Conservation (phyloP, 345 rosid genomes). For the Geranium brycei region DNA sequence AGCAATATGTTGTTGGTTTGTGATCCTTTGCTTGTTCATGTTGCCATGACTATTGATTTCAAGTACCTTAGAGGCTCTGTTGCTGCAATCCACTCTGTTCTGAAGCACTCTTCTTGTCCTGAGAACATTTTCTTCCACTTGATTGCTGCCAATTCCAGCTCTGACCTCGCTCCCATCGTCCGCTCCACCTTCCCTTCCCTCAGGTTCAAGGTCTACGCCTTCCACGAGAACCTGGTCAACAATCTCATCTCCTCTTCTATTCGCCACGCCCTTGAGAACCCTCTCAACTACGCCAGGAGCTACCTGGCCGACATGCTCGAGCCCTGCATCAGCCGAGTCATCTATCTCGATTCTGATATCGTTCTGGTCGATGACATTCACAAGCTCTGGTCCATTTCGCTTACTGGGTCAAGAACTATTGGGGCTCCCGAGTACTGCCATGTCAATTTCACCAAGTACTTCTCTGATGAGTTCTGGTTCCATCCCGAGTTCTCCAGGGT, state of each 20-base stretch:
- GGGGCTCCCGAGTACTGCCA: slow-evolving; percentile 75
- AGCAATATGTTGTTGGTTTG: slow-evolving; percentile 16
- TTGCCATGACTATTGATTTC: slow-evolving; percentile 76
- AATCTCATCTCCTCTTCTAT: slow-evolving; percentile 50
- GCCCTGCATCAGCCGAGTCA: slow-evolving; percentile 35
- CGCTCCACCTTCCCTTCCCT: slow-evolving; percentile 47
- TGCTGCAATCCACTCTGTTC: slow-evolving; percentile 61
- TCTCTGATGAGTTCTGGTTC: slow-evolving; percentile 49
- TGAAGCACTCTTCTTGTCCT: slow-evolving; percentile 71
- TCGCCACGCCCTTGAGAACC: slow-evolving; percentile 55
- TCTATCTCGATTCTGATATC: slow-evolving; percentile 59
- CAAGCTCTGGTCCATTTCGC: slow-evolving; percentile 32
- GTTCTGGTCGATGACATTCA: slow-evolving; percentile 48
- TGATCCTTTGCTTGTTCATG: slow-evolving; percentile 36
- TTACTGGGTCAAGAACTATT: slow-evolving; percentile 31
- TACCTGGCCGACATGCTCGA: slow-evolving; percentile 52
- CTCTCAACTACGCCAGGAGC: slow-evolving; percentile 65
- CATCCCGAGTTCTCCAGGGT: slow-evolving; percentile 23
- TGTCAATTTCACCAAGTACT: slow-evolving; percentile 46
- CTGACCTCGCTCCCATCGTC: slow-evolving; percentile 12
- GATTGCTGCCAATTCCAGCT: slow-evolving; percentile 28
- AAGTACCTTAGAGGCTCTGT: slow-evolving; percentile 61
- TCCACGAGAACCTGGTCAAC: slow-evolving; percentile 27
- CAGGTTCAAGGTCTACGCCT: slow-evolving; percentile 38
- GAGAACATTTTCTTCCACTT: slow-evolving; percentile 62